A percentile compares a stretch with the other conserved stretches of the same genome.
Evolutionary conservation across 2,329 filamentous ascomycete species (phyloP).

Genomic region (Dothistroma septosporum): DNA sequence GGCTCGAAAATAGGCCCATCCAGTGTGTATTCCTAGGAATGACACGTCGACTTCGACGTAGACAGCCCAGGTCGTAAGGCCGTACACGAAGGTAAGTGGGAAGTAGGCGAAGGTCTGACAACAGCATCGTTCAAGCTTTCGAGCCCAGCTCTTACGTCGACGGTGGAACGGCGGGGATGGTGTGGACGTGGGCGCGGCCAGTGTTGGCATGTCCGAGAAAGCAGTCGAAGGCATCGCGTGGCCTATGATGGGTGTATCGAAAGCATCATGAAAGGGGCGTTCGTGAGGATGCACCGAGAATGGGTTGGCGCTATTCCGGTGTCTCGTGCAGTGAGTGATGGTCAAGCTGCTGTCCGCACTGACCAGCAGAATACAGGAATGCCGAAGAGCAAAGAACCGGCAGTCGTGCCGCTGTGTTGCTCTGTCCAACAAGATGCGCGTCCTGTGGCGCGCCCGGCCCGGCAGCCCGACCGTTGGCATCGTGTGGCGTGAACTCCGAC

Average conservation of each 20-base stretch:
- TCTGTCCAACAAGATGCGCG: background rate
- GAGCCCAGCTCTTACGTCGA: conserved; percentile 51
- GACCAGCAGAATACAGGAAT: background rate
- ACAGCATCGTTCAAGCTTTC: conserved; percentile 76
- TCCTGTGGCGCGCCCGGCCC: background rate
- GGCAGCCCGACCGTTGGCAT: background rate
- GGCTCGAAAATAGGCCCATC: conserved; percentile 36
- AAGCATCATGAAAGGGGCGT: background rate
- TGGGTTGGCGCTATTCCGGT: background rate
- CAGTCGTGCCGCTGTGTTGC: background rate
- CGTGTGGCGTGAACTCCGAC: background rate
- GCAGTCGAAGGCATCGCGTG: conserved; percentile 20
- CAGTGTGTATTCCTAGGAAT: conserved; percentile 34
- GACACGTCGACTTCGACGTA: conserved; percentile 69
- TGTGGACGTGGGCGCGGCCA: conserved; percentile 18
- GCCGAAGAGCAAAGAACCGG: background rate
- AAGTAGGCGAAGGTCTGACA: conserved; percentile 52
- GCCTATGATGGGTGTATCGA: background rate
- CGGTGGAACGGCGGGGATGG: conserved; percentile 32
- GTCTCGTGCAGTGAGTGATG: background rate
- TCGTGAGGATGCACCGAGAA: background rate
- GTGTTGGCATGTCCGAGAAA: conserved; percentile 28
- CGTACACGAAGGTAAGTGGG: conserved; percentile 25
- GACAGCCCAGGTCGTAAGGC: conserved; percentile 84
- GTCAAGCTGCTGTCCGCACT: background rate